Base-by-base conservation (phyloP, 2,329 filamentous ascomycete genomes). In the Sporothrix phasma region DNA sequence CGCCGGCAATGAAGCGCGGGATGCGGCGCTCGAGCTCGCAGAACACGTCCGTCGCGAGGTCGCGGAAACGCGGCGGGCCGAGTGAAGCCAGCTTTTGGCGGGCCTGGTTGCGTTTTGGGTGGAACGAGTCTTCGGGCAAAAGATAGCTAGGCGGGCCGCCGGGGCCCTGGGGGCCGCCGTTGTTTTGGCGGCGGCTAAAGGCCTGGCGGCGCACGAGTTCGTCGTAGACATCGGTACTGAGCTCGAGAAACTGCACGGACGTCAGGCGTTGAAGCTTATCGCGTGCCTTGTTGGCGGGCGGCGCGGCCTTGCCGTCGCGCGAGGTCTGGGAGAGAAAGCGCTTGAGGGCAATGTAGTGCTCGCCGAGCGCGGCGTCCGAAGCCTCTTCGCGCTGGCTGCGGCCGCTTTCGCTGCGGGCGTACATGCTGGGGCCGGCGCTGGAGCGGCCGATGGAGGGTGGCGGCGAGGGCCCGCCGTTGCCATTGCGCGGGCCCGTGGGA, bases 91-190 rank as follows among this genome's bases (percentile, higher is more conserved):
- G 84, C 74, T 96, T 95, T 75, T 97, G 92, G 46, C 94, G 85
- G n/a, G 94, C 94, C 74, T 97, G 92, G 73, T 99, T 99, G 67
- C 94, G 88, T 77, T 97, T 99, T 2, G 92, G 92, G 75, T 99
- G 94, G 76, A 97, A 97, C 68, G 86, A 88, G 68, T 88, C 83
- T 74, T 93, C 91, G n/a, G 94, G 90, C 26, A 90, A 78, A 5
- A 99, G 83, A 72, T 86, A 95, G 13, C 84, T 78, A 1, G 91
- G 90, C n/a, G 83, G 81, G 2, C 76, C 77, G 3, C 76, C 76
- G 54, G 51, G 51, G 31, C 73, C 74, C 67, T 77, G 80, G 56
- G 80, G 79, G 22, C 77, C 76, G 26, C 79, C 79, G 69, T 80
- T 82, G 24, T 81, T 78, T 17, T 80, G 78, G 63, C 78, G 78